Conservation (phyloP, 108 stramenopile genomes). For the Cyclostephanos invisitatus region DNA sequence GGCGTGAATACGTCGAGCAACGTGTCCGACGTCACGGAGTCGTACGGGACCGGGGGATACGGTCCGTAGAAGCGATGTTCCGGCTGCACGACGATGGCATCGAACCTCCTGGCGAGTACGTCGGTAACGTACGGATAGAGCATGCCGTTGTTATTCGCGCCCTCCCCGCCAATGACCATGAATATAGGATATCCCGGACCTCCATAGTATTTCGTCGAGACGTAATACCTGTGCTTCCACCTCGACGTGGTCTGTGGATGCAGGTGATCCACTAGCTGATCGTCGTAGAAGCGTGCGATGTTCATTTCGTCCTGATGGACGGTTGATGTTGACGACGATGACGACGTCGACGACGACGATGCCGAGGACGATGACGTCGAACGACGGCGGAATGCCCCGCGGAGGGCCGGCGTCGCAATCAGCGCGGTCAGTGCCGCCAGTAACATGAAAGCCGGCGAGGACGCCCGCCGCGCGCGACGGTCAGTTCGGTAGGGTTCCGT, state of each 20-base stretch:
- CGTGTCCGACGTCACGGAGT: slow-evolving; percentile 3
- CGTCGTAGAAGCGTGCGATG: slow-evolving; percentile 44
- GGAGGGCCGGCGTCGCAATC: too few relatives aligned
- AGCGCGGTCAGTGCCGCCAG: too few relatives aligned
- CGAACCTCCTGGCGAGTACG: slow-evolving; percentile 58
- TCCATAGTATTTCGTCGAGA: slow-evolving; percentile 40
- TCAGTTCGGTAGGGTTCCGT: too few relatives aligned
- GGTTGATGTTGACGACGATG: not conserved
- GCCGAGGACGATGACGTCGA: too few relatives aligned
- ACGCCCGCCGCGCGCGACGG: too few relatives aligned
- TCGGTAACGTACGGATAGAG: slow-evolving; percentile 71
- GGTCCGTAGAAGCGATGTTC: slow-evolving; percentile 86
- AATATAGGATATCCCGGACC: slow-evolving; percentile 78
- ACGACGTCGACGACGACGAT: not conserved
- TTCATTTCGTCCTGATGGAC: not conserved
- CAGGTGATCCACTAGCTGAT: slow-evolving; percentile 62
- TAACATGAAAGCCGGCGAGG: too few relatives aligned
- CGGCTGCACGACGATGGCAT: slow-evolving; percentile 64
- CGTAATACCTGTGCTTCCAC: slow-evolving; percentile 75
- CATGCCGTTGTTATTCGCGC: slow-evolving; percentile 51
- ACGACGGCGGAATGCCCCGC: too few relatives aligned
- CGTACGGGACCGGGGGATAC: slow-evolving; percentile 45
- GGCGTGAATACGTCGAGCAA: slow-evolving; percentile 50
- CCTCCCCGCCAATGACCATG: slow-evolving; percentile 78
- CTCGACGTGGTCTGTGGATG: slow-evolving; percentile 24